A percentile compares a stretch with the other conserved stretches of the same genome.
Evolutionary conservation across 192 early-diverging fungal genomes (phyloP).

Genomic region (Umbelopsis ramanniana): DNA sequence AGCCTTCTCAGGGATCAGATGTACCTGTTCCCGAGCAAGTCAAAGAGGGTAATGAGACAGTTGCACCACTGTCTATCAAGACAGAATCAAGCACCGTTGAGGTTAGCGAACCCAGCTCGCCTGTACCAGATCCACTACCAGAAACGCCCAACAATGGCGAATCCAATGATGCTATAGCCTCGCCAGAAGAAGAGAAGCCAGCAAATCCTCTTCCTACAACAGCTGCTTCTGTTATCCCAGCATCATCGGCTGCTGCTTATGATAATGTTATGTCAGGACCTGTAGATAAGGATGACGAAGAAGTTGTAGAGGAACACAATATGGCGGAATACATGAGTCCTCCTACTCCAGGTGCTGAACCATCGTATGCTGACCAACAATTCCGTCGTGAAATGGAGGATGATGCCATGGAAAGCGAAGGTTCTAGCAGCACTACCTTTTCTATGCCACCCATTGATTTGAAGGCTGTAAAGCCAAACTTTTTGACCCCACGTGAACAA

Average conservation of each 20-base stretch:
- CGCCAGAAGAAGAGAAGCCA: background rate
- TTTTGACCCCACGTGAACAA: slow-evolving; percentile 37
- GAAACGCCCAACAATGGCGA: background rate
- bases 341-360: slow-evolving; percentile 39
- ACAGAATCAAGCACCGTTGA: background rate
- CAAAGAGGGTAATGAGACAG: background rate
- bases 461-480: slow-evolving; percentile 34
- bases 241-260: slow-evolving; percentile 6
- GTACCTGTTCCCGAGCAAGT: background rate
- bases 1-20: background rate
- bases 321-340: slow-evolving; percentile 44
- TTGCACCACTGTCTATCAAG: background rate
- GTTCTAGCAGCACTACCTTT: slow-evolving; percentile 17
- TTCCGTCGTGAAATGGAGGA: slow-evolving; percentile 25
- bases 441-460: slow-evolving; percentile 22
- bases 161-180: background rate
- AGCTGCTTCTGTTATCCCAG: background rate
- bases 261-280: background rate
- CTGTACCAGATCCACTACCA: background rate
- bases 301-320: slow-evolving; percentile 21
- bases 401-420: background rate
- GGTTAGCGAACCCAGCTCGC: slow-evolving; percentile 9
- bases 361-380: slow-evolving; percentile 15
- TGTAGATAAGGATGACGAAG: background rate
- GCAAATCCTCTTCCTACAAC: background rate